Conservation (phyloP, 306 rosid species). For the Fragaria vesca region DNA sequence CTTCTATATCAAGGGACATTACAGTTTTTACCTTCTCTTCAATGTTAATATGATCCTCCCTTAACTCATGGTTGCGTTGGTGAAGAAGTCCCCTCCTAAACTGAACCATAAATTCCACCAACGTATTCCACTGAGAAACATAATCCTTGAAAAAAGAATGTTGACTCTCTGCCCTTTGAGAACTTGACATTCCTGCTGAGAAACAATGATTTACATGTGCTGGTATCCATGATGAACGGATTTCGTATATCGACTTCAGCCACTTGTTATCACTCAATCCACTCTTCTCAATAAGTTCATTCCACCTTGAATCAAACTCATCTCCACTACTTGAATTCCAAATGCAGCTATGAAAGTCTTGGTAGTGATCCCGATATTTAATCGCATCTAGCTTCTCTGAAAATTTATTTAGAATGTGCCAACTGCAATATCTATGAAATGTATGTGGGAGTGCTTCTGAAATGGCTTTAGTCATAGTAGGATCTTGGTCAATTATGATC, state of each 20-base stretch:
- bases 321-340: neutral
- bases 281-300: neutral
- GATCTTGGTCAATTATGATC: conserved; percentile 7
- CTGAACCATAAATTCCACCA: too few species aligned
- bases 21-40: too few species aligned
- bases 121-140: too few species aligned
- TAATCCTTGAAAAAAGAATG: too few species aligned
- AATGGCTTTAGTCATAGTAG: neutral
- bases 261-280: neutral
- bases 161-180: too few species aligned
- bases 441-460: neutral
- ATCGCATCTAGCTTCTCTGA: neutral
- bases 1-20: neutral
- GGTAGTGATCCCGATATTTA: neutral
- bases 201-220: neutral
- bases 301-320: neutral
- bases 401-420: neutral
- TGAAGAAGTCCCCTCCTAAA: too few species aligned
- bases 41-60: too few species aligned
- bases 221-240: neutral
- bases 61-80: too few species aligned
- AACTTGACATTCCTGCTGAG: neutral
- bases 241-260: neutral
- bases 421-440: neutral
- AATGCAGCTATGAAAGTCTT: neutral